Base-by-base conservation (phyloP, 139 green algal genomes). In the Haematococcus sp. region DNA sequence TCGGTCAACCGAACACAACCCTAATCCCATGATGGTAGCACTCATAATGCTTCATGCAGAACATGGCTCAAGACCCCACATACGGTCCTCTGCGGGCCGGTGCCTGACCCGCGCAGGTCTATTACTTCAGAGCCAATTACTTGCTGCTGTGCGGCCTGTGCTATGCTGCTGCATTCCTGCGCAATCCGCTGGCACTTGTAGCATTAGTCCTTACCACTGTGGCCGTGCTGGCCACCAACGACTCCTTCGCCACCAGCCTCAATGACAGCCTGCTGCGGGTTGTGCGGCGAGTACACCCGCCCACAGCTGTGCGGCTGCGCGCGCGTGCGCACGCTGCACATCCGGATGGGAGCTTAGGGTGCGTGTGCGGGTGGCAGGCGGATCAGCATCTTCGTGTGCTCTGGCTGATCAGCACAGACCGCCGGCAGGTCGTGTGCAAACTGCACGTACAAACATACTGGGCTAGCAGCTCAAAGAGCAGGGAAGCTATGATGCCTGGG, bases 51-150 rank as follows among this genome's bases (percentile, higher is more conserved):
- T n/a, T n/a, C n/a, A n/a, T n/a, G n/a, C n/a, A n/a, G n/a, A n/a
- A n/a, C n/a, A n/a, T n/a, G n/a, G n/a, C n/a, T n/a, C n/a, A n/a
- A n/a, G n/a, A n/a, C n/a, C n/a, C n/a, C n/a, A n/a, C n/a, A n/a
- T n/a, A n/a, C 46, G 17, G 17, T 17, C 15, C 46, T 55, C 46
- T 23, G 46, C 46, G 15, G 46, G 15, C 15, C 46, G 15, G 46
- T 17, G 15, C 15, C 46, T 55, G 15, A 17, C 16, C 28, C 11
- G 16, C 54, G 16, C 54, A 65, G 58, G 58, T n/a, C 58, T 88
- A 84, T 68, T 88, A 86, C 67, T 88, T 84, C 56, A 33, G 83
- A 9, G 70, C 71, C 51, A 88, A 84, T 60, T 88, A 88, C 59
- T 33, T 81, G n/a, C 33, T 84, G 7, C 61, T 84, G 15, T 31